A percentile compares a stretch with the other conserved stretches of the same genome.
Conservation (phyloP, 345 rosid species). For the Sisymbrium altissimum region DNA sequence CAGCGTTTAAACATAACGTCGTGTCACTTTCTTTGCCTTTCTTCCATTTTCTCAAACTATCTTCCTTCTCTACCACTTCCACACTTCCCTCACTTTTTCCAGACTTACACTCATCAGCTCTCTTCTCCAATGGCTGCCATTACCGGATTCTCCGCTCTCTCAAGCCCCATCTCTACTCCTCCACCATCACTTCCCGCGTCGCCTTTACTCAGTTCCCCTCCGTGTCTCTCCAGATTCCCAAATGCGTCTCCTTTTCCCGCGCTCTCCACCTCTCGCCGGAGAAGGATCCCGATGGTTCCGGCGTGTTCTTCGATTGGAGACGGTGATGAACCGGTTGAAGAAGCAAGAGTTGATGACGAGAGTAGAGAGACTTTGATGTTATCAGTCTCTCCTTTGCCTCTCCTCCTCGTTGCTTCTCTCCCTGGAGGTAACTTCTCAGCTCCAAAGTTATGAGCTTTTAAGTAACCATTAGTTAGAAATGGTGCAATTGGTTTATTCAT, state of each 20-base stretch:
- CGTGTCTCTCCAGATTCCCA: slow-evolving; percentile 23
- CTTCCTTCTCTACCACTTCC: slow-evolving; percentile 16
- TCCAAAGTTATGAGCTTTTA: neutral
- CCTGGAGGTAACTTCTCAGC: slow-evolving; percentile 66
- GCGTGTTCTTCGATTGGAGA: neutral
- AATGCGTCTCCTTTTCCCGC: slow-evolving; percentile 13
- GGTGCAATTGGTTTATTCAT: neutral
- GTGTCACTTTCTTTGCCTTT: slow-evolving; percentile 69
- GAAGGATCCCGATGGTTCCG: slow-evolving; percentile 23
- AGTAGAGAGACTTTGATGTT: slow-evolving; percentile 49
- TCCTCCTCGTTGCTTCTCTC: slow-evolving; percentile 64
- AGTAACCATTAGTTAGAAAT: neutral
- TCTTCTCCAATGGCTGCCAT: slow-evolving; percentile 43
- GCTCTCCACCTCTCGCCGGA: slow-evolving; percentile 26
- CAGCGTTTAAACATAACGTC: slow-evolving; percentile 28
- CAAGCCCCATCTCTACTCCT: slow-evolving; percentile 6
- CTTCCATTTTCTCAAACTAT: slow-evolving; percentile 16
- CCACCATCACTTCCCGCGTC: slow-evolving; percentile 23
- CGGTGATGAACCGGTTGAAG: slow-evolving; percentile 12
- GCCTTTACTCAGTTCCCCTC: slow-evolving; percentile 8
- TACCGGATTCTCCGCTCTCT: slow-evolving; percentile 33
- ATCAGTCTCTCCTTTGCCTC: slow-evolving; percentile 68
- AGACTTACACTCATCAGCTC: neutral
- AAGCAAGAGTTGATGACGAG: slow-evolving; percentile 17
- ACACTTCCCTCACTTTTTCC: slow-evolving; percentile 3